Percentiles rank a stretch among this genome's conserved stretches.
Conservation (phyloP, 176 grass and related monocot genomes). For the Luzula sylvatica region DNA sequence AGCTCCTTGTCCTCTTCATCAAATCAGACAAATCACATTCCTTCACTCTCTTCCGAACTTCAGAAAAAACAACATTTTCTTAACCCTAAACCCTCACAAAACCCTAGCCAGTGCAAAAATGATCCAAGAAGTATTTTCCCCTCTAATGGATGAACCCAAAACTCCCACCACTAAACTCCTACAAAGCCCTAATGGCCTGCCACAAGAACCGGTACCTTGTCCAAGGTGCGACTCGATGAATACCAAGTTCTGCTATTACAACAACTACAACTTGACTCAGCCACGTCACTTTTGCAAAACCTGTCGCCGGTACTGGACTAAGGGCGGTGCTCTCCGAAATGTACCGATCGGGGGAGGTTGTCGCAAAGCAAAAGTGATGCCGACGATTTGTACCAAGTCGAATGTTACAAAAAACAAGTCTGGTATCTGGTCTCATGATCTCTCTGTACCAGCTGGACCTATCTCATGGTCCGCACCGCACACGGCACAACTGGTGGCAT, state of each 20-base stretch:
- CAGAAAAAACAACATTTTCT: constrained; percentile 1
- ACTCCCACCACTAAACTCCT: constrained; percentile 9
- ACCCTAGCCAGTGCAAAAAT: background rate
- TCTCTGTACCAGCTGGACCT: background rate
- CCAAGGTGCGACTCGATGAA: constrained; percentile 32
- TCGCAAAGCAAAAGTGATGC: constrained; percentile 30
- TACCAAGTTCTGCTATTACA: constrained; percentile 46
- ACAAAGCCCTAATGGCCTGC: background rate
- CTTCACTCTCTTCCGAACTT: background rate
- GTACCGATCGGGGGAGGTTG: constrained; percentile 34
- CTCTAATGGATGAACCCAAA: constrained; percentile 20
- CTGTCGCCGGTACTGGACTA: constrained; percentile 40
- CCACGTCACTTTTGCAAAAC: constrained; percentile 40
- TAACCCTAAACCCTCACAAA: background rate
- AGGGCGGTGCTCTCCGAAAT: constrained; percentile 32
- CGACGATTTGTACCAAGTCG: constrained; percentile 14
- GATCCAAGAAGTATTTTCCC: constrained; percentile 17
- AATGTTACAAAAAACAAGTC: background rate
- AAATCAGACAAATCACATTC: background rate
- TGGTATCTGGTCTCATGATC: constrained; percentile 1
- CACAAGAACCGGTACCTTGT: constrained; percentile 28
- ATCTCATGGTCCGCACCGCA: constrained; percentile 15
- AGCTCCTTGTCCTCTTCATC: background rate
- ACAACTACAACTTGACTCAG: constrained; percentile 43
- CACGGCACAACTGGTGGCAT: constrained; percentile 12